These are phyloP conservation scores for Apiospora saccharicola DNA, from an alignment of 2,329 filamentous ascomycete species.

Conservation along the genomic window DNA sequence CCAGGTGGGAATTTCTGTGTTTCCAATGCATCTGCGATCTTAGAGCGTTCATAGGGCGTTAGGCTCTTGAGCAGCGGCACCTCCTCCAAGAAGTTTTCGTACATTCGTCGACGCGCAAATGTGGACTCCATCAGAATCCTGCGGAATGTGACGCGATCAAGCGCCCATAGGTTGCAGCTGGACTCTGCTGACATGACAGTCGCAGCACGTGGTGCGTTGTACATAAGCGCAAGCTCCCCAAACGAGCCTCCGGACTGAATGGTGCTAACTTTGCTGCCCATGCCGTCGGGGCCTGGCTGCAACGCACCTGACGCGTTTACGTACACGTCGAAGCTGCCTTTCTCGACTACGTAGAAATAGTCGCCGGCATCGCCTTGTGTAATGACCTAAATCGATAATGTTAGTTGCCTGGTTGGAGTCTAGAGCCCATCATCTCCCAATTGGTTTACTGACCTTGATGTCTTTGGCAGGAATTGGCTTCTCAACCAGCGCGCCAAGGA, in stretches of 20 bases:
- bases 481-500: conserved; percentile 89
- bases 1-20: conserved; percentile 84
- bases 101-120: conserved; percentile 94
- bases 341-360: conserved; percentile 97
- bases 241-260: conserved; percentile 93
- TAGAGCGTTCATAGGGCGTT: conserved; percentile 91
- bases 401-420: conserved; percentile 11
- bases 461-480: conserved; percentile 94
- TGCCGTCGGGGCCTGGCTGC: conserved; percentile 80
- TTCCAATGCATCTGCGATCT: conserved; percentile 96
- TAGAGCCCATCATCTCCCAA: neutral
- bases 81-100: conserved; percentile 95
- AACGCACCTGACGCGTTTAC: conserved; percentile 81
- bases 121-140: conserved; percentile 98
- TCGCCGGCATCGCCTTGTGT: conserved; percentile 95
- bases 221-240: conserved; percentile 97
- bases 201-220: conserved; percentile 94
- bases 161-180: conserved; percentile 85
- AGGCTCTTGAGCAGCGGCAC: conserved; percentile 85
- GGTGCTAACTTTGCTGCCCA: conserved; percentile 82
- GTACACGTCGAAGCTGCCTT: conserved; percentile 88
- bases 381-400: conserved; percentile 71
- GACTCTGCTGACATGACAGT: conserved; percentile 87
- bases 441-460: conserved; percentile 62
- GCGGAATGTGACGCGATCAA: conserved; percentile 95